Percentiles rank a stretch among this genome's conserved stretches.
Evolutionary conservation across 148 eudicot genomes (phyloP).

Genomic region (Rhododendron molle): DNA sequence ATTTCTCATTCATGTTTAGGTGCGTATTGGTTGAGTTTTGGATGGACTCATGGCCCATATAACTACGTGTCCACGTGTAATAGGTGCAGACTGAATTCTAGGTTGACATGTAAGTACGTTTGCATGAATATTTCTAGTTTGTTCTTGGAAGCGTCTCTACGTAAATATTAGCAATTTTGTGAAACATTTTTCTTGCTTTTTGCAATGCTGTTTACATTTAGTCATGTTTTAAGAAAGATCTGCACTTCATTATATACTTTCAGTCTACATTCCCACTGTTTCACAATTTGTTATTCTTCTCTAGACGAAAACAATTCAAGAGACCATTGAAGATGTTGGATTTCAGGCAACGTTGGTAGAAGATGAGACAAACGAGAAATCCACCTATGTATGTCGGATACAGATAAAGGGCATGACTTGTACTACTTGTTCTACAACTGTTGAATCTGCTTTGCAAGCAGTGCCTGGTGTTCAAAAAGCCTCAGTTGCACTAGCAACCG

Average conservation of each 20-base stretch:
- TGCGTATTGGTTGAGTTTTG: background rate
- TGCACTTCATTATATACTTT: background rate
- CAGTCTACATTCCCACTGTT: background rate
- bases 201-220: background rate
- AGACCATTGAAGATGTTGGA: constrained; percentile 44
- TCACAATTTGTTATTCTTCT: constrained; percentile 2
- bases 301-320: constrained; percentile 2
- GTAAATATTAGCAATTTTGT: too few relatives aligned
- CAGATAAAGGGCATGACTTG: constrained; percentile 79
- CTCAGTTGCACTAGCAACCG: constrained; percentile 75
- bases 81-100: too few relatives aligned
- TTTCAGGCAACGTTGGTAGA: constrained; percentile 57
- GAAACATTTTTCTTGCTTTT: background rate
- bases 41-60: too few relatives aligned
- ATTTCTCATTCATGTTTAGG: background rate
- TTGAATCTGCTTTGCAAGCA: constrained; percentile 51
- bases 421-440: constrained; percentile 69
- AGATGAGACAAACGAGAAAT: constrained; percentile 45
- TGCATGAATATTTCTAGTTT: too few relatives aligned
- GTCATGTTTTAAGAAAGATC: background rate
- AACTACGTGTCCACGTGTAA: too few relatives aligned
- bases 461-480: constrained; percentile 68
- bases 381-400: constrained; percentile 51
- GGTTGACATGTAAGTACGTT: too few relatives aligned
- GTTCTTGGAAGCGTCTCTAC: too few relatives aligned